Conservation (phyloP, 2,329 filamentous ascomycete genomes). For the Lachnellula occidentalis region DNA sequence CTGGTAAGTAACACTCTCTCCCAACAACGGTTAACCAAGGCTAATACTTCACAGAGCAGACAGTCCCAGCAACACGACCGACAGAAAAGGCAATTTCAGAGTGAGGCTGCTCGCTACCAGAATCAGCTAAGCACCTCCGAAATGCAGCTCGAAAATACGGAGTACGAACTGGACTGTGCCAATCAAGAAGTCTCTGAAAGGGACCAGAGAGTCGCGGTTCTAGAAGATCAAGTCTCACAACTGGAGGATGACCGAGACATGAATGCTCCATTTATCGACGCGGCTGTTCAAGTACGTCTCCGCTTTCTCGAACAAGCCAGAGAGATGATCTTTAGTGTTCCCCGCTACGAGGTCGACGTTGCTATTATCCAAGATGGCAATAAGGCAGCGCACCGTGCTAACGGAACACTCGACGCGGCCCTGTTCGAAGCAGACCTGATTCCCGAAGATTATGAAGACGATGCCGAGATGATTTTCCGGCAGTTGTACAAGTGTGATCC, state of each 20-base stretch:
- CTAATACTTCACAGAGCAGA: no score
- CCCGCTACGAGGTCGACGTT: background rate
- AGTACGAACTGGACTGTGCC: no score
- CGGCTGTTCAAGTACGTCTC: background rate
- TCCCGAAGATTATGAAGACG: background rate
- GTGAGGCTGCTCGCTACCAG: no score
- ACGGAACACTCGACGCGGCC: slow-evolving; percentile 5
- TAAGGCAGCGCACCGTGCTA: slow-evolving; percentile 3
- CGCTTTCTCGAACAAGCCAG: background rate
- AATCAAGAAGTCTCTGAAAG: no score
- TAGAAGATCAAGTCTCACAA: background rate
- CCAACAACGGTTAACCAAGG: no score
- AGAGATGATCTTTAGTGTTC: background rate
- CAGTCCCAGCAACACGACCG: background rate
- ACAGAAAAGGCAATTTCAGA: background rate
- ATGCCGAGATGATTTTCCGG: background rate
- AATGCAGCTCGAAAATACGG: no score
- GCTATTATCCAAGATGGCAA: slow-evolving; percentile 6
- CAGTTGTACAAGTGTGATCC: background rate
- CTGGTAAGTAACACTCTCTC: no score
- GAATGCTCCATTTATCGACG: background rate
- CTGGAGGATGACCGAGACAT: background rate
- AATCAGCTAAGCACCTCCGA: no score
- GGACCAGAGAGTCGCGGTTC: background rate
- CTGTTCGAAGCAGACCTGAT: slow-evolving; percentile 2